Conservation (phyloP, 1,139 yeast genomes). For the Candida frijolesensis region DNA sequence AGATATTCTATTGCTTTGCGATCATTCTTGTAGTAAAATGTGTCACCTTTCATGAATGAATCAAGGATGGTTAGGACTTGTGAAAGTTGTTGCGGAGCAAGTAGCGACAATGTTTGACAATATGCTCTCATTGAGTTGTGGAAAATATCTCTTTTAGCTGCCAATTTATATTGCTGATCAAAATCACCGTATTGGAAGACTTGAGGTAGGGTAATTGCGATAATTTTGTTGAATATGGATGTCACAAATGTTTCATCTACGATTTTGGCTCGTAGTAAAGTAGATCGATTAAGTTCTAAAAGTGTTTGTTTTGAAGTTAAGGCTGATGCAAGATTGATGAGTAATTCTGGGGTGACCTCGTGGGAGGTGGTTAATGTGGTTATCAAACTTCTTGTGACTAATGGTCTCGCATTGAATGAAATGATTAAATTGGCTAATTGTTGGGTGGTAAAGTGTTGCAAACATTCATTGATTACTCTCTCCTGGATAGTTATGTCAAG, state of each 20-base stretch:
- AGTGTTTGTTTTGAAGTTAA: constrained; percentile 10
- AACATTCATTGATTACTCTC: neutral
- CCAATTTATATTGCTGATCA: constrained; percentile 13
- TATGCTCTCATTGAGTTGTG: constrained; percentile 31
- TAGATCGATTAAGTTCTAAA: constrained; percentile 15
- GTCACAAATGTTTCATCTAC: constrained; percentile 9
- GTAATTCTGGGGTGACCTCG: constrained; percentile 1
- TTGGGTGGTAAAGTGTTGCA: neutral
- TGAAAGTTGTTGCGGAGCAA: constrained; percentile 20
- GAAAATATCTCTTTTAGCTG: constrained; percentile 20
- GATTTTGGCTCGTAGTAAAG: constrained; percentile 9
- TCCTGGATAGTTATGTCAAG: neutral
- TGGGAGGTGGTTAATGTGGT: neutral
- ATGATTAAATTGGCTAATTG: neutral
- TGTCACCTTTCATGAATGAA: constrained; percentile 13
- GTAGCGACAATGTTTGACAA: constrained; percentile 33
- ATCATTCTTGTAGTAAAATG: constrained; percentile 15
- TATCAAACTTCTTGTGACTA: constrained; percentile 5
- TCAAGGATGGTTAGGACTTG: constrained; percentile 19
- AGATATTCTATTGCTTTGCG: constrained; percentile 9
- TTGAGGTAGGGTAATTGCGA: constrained; percentile 7
- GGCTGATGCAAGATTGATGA: neutral
- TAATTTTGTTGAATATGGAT: constrained; percentile 7
- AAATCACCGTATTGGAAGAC: constrained; percentile 18
- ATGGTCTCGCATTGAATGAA: neutral